A percentile compares a stretch with the other conserved stretches of the same genome.
Evolutionary conservation across 345 rosid genomes (phyloP).

Genomic region (Toxicodendron radicans): DNA sequence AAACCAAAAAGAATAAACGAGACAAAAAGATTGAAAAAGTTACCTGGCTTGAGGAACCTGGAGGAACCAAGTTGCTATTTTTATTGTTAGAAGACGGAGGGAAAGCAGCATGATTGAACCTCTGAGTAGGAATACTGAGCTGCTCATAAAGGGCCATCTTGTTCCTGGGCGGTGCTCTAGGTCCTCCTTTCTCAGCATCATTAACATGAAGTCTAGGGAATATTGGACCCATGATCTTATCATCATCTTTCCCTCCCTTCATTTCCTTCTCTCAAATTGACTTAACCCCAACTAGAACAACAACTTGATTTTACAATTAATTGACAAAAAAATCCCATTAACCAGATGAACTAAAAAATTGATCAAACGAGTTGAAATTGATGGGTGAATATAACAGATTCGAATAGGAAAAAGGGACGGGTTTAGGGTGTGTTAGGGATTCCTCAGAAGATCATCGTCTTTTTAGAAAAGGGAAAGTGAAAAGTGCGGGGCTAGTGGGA

Average conservation of each 20-base stretch:
- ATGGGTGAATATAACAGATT: constrained; percentile 10
- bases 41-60: constrained; percentile 68
- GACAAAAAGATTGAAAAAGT: not conserved
- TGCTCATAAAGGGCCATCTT: constrained; percentile 99
- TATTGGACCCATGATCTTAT: constrained; percentile 72
- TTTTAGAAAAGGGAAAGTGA: constrained; percentile 8
- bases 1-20: constrained; percentile 11
- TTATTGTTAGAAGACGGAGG: constrained; percentile 36
- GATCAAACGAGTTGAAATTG: not conserved
- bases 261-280: constrained; percentile 30
- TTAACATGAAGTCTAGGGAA: constrained; percentile 93
- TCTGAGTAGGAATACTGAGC: constrained; percentile 82
- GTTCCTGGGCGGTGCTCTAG: constrained; percentile 97
- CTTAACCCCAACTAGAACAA: constrained; percentile 17
- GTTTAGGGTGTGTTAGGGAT: constrained; percentile 1
- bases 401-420: not conserved
- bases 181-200: constrained; percentile 89
- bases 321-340: constrained; percentile 14
- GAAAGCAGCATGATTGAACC: constrained; percentile 46
- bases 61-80: constrained; percentile 37
- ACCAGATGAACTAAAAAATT: not conserved
- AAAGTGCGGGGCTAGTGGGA: constrained; percentile 21
- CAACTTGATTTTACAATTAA: not conserved
- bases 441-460: constrained; percentile 1
- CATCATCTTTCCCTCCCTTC: constrained; percentile 80